phyloP scores from a whole-genome alignment of 139 green algal species.

The Picochlorum sp. region DNA sequence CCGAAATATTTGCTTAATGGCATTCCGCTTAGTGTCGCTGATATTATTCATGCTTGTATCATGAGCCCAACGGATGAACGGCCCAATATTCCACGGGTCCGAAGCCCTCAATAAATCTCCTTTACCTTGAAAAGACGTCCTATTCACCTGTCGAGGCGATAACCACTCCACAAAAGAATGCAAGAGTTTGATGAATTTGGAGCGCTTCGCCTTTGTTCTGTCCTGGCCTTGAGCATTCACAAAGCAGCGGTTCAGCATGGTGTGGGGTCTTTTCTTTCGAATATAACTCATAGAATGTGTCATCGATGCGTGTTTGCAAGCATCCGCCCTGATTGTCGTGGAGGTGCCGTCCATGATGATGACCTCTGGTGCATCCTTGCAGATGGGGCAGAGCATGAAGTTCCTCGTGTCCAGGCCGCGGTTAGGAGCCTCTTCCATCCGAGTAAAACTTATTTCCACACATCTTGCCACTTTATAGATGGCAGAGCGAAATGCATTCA shows the following conservation, averaged over 20 bases:
- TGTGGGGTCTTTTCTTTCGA: background rate
- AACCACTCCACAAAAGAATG: background rate
- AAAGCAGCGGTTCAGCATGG: background rate
- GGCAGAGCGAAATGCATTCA: background rate
- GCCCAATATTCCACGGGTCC: background rate
- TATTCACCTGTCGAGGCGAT: background rate
- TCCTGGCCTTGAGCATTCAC: background rate
- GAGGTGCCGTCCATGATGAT: background rate
- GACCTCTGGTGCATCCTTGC: background rate
- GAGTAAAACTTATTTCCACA: background rate
- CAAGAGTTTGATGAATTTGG: background rate
- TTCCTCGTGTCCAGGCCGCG: background rate
- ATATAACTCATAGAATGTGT: background rate
- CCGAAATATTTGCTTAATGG: background rate
- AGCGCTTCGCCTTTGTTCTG: background rate
- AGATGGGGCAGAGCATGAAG: background rate
- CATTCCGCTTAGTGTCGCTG: background rate
- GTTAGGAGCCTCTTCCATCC: background rate
- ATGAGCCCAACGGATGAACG: background rate
- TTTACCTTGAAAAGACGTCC: background rate
- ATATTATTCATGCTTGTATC: background rate
- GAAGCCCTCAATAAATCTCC: background rate
- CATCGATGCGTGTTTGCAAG: background rate
- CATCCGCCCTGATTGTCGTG: background rate
- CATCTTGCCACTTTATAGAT: background rate